phyloP scores from a whole-genome alignment of 225 moss, liverwort and hornwort species.

The Pseudoscleropodium purum region DNA sequence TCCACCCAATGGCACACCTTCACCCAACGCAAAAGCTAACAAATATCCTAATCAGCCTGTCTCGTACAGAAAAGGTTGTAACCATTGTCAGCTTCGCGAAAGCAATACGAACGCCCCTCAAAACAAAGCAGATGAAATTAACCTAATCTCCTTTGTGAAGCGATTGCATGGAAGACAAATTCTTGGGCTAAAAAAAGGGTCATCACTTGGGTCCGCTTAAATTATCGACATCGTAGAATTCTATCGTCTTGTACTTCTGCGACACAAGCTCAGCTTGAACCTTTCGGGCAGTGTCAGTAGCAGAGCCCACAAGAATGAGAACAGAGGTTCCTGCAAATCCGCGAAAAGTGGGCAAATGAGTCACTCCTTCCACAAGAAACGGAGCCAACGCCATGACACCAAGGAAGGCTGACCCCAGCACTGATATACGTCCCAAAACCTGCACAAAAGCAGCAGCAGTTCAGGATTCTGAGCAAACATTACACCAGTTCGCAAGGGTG shows the following conservation, averaged over 20 bases:
- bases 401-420: conserved; percentile 70
- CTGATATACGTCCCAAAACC: conserved; percentile 76
- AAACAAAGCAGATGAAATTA: neutral
- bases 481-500: neutral
- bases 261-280: conserved; percentile 80
- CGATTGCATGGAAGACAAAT: neutral
- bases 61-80: neutral
- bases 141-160: neutral
- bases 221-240: conserved; percentile 56
- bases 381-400: conserved; percentile 81
- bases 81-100: neutral
- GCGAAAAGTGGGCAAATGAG: conserved; percentile 73
- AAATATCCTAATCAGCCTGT: neutral
- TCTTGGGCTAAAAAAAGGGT: neutral
- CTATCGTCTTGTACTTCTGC: conserved; percentile 76
- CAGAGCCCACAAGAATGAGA: conserved; percentile 72
- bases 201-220: conserved; percentile 12
- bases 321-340: conserved; percentile 82
- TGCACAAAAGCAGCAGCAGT: conserved; percentile 2
- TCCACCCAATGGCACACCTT: neutral
- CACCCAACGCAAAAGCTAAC: neutral
- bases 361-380: conserved; percentile 76
- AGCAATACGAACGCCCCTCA: neutral
- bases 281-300: conserved; percentile 75
- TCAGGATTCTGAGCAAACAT: neutral